phyloP scores from a whole-genome alignment of 306 rosid genomes.

The Vigna unguiculata region DNA sequence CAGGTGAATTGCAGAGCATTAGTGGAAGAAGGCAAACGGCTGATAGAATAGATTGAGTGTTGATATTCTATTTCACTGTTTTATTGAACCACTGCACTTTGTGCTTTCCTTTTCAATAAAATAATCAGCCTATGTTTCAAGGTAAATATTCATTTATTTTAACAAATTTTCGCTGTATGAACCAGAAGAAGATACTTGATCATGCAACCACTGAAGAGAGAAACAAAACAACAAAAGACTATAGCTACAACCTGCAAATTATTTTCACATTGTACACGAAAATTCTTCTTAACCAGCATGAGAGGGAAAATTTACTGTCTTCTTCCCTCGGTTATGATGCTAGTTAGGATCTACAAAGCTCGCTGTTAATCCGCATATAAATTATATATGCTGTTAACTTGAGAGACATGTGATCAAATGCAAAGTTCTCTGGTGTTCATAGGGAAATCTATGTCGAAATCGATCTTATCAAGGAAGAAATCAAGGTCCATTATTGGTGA shows the following conservation, averaged over 20 bases:
- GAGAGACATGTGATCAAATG: conserved; percentile 25
- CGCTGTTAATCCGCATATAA: background rate
- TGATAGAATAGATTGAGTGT: too few species aligned
- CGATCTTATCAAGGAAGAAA: conserved; percentile 51
- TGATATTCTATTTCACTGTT: too few species aligned
- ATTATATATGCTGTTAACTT: background rate
- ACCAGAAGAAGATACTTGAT: background rate
- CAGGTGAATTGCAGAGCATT: too few species aligned
- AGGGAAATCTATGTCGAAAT: conserved; percentile 55
- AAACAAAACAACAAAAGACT: background rate
- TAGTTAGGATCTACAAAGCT: conserved; percentile 47
- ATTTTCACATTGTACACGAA: conserved; percentile 35
- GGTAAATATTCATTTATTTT: conserved; percentile 32
- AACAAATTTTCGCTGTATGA: conserved; percentile 6
- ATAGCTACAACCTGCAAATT: conserved; percentile 41
- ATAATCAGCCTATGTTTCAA: too few species aligned
- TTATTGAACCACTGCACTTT: too few species aligned
- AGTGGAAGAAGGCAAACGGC: too few species aligned
- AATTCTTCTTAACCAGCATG: conserved; percentile 42
- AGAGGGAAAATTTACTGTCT: conserved; percentile 32
- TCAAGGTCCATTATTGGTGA: conserved; percentile 64
- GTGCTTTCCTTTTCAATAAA: too few species aligned
- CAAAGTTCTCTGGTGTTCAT: conserved; percentile 51
- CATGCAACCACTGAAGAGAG: background rate
- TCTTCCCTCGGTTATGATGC: conserved; percentile 30